phyloP scores from a whole-genome alignment of 1,284 basidiomycete species.

The Albatrellus sp. region DNA sequence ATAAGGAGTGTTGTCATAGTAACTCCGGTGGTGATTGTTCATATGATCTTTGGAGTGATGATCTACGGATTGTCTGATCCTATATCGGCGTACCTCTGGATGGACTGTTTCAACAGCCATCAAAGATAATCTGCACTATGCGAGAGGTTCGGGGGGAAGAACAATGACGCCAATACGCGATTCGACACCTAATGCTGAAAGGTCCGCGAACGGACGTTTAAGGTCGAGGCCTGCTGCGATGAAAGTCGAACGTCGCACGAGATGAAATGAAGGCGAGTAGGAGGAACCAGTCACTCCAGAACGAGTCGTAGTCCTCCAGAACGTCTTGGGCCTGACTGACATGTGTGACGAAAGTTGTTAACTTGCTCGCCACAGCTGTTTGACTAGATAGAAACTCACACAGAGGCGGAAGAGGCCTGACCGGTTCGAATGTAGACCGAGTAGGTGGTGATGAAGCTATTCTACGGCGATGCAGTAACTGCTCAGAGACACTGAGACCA shows the following conservation, averaged over 20 bases:
- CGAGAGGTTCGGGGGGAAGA: conserved; percentile 20
- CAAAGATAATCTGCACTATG: neutral
- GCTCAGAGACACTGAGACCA: conserved; percentile 2
- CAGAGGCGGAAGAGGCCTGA: conserved; percentile 42
- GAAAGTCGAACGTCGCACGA: conserved; percentile 60
- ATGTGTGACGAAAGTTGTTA: neutral
- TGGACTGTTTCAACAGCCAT: too few relatives aligned
- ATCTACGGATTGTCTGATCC: neutral
- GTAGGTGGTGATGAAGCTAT: conserved; percentile 16
- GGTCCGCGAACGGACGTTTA: conserved; percentile 47
- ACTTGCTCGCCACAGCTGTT: neutral
- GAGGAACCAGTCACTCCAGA: conserved; percentile 53
- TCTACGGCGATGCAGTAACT: conserved; percentile 13
- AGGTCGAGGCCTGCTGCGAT: conserved; percentile 57
- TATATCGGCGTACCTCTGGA: too few relatives aligned
- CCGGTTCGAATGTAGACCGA: conserved; percentile 20
- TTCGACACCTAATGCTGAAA: conserved; percentile 58
- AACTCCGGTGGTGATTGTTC: neutral
- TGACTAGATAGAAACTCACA: conserved; percentile 29
- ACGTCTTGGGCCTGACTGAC: conserved; percentile 53
- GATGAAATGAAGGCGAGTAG: conserved; percentile 55
- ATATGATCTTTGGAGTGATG: neutral
- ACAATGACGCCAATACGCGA: conserved; percentile 25
- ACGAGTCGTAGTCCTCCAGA: conserved; percentile 55
- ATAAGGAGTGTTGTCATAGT: neutral